Percentiles rank a stretch among this genome's conserved stretches.
Conservation (phyloP, 2,329 filamentous ascomycete genomes). For the Cercospora beticola region DNA sequence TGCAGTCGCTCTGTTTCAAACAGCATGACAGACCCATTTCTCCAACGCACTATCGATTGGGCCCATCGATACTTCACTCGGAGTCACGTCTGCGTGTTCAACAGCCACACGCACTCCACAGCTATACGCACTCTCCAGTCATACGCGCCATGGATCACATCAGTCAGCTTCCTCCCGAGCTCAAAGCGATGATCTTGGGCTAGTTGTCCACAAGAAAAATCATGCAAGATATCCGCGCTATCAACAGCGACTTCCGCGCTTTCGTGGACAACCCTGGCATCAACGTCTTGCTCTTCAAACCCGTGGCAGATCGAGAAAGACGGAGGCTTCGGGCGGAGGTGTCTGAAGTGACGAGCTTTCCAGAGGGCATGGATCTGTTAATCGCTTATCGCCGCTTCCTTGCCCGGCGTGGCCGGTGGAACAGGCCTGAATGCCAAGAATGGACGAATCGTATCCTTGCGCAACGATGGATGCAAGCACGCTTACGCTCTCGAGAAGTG, state of each 20-base stretch:
- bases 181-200: background rate
- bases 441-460: background rate
- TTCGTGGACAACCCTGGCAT: background rate
- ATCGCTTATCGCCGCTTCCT: background rate
- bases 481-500: background rate
- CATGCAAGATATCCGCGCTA: background rate
- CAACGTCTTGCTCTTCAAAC: background rate
- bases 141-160: background rate
- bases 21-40: background rate
- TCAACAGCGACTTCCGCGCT: background rate
- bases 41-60: background rate
- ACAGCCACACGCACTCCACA: background rate
- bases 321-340: background rate
- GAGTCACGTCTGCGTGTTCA: background rate
- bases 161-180: background rate
- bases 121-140: too few relatives aligned
- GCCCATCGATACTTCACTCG: background rate
- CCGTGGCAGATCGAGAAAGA: background rate
- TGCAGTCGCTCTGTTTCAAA: background rate
- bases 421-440: background rate
- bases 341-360: background rate
- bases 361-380: background rate
- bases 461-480: background rate
- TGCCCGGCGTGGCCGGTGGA: background rate
- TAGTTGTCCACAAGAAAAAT: background rate